These are phyloP conservation scores for Suillus variegatus DNA, from an alignment of 768 basidiomycete genomes.

Conservation along the genomic window DNA sequence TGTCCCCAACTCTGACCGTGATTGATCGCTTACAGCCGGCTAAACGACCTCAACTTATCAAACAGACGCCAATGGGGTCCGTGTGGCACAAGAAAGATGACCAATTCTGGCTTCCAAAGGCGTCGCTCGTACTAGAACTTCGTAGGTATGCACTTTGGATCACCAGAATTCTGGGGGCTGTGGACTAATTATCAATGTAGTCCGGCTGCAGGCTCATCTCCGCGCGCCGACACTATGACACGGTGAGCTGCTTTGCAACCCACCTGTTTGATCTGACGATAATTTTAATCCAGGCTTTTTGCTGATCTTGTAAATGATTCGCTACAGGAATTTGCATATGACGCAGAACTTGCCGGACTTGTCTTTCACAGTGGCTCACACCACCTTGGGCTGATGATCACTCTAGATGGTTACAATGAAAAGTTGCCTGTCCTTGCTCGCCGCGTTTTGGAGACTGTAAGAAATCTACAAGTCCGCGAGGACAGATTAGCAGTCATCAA, in stretches of 20 bases:
- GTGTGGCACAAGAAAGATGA: constrained; percentile 99
- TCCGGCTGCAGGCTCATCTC: constrained; percentile 57
- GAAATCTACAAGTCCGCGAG: constrained; percentile 60
- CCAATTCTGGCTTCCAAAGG: constrained; percentile 93
- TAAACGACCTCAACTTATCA: constrained; percentile 73
- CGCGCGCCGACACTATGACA: constrained; percentile 73
- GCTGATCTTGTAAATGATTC: constrained; percentile 86
- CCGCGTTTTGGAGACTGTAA: constrained; percentile 70
- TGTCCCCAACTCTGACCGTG: constrained; percentile 1
- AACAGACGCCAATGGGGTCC: constrained; percentile 67
- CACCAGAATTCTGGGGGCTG: background rate
- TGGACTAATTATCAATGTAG: constrained; percentile 34
- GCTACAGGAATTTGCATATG: constrained; percentile 88
- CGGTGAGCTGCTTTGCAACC: constrained; percentile 42
- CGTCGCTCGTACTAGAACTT: constrained; percentile 72
- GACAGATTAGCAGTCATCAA: constrained; percentile 80
- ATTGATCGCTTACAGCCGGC: constrained; percentile 51
- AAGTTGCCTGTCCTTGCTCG: constrained; percentile 76
- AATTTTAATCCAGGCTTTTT: constrained; percentile 58
- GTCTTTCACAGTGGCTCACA: constrained; percentile 66
- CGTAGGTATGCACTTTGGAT: constrained; percentile 52
- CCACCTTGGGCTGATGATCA: constrained; percentile 65
- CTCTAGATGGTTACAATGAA: constrained; percentile 87
- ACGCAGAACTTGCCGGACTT: constrained; percentile 90
- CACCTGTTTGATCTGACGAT: background rate